Base-by-base conservation (phyloP, 1,284 basidiomycete species). In the Ganoderma lucidum region DNA sequence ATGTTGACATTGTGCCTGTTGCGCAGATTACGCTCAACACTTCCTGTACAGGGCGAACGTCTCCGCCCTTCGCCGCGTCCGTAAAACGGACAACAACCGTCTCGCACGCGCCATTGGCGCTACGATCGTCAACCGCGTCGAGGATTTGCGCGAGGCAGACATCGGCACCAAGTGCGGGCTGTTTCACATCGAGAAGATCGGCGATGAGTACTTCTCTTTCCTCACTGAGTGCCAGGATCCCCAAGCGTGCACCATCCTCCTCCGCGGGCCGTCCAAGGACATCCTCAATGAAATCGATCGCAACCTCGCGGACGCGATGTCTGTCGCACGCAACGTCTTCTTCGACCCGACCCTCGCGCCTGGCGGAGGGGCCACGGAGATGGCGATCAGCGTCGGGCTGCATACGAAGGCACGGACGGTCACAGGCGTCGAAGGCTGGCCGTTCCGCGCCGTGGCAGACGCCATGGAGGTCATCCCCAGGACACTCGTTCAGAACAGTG, bases 141-240 rank as follows among this genome's bases (percentile, higher is more conserved):
- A 99, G 78, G 97, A 99, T 80, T 85, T 99, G 35, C 90, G 96
- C 32, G 97, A 97, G 72, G 83, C 89, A 4, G 97, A 99, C 78
- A 87, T 99, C 66, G 98, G 97, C 19, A 97, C 96, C 0, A 84
- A 92, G 69, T 99, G 97, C 78, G 97, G 98, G 12, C 85, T 98
- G 6, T 99, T 99, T 88, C 86, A 98, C 81, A 91, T 99, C 71
- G 96, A 98, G 80, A 99, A 99, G 83, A 92, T 99, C 28, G 97
- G 97, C 37, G 97, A 99, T 82, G 97, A 99, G 93, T 98, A 99
- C 86, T 99, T 98, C 80, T 94, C 97, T 55, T 99, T 98, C 90
- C 86, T 99, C 67, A 96, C 95, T 45, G 90, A 96, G 80, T 99
- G 98, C 86, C 85, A 86, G 60, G 86, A 89, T n/a, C 97, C 97